Conservation (phyloP, 2,329 filamentous ascomycete genomes). For the Phyllosticta capitalensis region DNA sequence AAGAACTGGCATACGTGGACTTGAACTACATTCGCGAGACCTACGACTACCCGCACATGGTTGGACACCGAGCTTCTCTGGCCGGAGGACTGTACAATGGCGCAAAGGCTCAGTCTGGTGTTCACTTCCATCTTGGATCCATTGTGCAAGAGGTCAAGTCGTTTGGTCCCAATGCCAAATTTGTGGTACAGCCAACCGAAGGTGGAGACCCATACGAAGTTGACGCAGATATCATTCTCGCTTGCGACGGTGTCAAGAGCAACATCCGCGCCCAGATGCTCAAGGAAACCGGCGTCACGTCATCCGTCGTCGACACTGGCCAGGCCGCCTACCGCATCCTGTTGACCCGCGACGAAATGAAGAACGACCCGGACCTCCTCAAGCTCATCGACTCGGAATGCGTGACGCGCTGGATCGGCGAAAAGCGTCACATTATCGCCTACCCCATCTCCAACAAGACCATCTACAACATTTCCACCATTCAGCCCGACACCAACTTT, state of each 20-base stretch:
- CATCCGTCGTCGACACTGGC: slow-evolving; percentile 56
- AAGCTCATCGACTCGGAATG: slow-evolving; percentile 57
- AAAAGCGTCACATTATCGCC: slow-evolving; percentile 65
- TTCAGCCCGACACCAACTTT: slow-evolving; percentile 52
- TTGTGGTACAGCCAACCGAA: slow-evolving; percentile 49
- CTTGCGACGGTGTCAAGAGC: slow-evolving; percentile 41
- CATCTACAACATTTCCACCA: slow-evolving; percentile 58
- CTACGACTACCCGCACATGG: slow-evolving; percentile 71
- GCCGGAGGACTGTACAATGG: slow-evolving; percentile 60
- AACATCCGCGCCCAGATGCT: slow-evolving; percentile 44
- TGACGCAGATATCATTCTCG: slow-evolving; percentile 38
- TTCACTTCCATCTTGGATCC: slow-evolving; percentile 60
- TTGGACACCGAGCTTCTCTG: slow-evolving; percentile 65
- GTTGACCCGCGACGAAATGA: slow-evolving; percentile 58
- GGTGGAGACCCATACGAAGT: slow-evolving; percentile 45
- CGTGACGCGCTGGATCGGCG: slow-evolving; percentile 68
- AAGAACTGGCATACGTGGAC: slow-evolving; percentile 61
- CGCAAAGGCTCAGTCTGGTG: slow-evolving; percentile 52
- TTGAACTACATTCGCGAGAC: slow-evolving; percentile 56
- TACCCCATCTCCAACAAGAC: slow-evolving; percentile 62
- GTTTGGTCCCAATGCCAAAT: slow-evolving; percentile 50
- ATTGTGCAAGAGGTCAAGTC: slow-evolving; percentile 47
- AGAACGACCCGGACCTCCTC: slow-evolving; percentile 55
- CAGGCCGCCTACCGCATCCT: slow-evolving; percentile 75
- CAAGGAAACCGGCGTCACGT: slow-evolving; percentile 39